A percentile compares a stretch with the other conserved stretches of the same genome.
These are phyloP conservation scores for Botrytis cinerea DNA, from an alignment of 2,329 filamentous ascomycete species.

Conservation along the genomic window DNA sequence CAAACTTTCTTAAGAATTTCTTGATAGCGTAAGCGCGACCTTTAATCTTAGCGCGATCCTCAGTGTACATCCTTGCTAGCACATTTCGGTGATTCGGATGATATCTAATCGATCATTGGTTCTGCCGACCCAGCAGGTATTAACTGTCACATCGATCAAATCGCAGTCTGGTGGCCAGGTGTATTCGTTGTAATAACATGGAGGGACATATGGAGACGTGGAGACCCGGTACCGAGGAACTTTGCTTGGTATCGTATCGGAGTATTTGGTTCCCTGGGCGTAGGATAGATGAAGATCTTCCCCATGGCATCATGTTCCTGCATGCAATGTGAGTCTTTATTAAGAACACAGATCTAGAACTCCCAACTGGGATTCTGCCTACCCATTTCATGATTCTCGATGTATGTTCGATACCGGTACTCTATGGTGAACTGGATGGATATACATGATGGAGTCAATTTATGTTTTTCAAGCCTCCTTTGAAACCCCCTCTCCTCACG, in stretches of 20 bases:
- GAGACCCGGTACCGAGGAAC: not conserved
- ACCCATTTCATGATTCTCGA: not conserved
- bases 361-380: not conserved
- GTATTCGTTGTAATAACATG: too few relatives aligned
- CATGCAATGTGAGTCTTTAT: not conserved
- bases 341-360: not conserved
- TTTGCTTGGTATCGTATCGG: not conserved
- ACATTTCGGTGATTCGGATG: not conserved
- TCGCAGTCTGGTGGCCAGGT: not conserved
- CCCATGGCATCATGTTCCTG: not conserved
- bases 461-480: not conserved
- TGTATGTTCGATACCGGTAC: too few relatives aligned
- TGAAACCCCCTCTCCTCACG: too few relatives aligned
- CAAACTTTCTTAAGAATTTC: slow-evolving; percentile 30
- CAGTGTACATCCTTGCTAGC: slow-evolving; percentile 18
- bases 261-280: not conserved
- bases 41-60: slow-evolving; percentile 34
- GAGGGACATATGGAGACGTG: not conserved
- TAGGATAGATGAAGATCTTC: not conserved
- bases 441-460: not conserved
- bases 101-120: not conserved
- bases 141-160: not conserved
- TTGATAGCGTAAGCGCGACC: slow-evolving; percentile 28
- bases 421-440: not conserved
- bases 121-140: not conserved